Base-by-base conservation (phyloP, 23 red algal genomes). In the Gracilaria gracilis region DNA sequence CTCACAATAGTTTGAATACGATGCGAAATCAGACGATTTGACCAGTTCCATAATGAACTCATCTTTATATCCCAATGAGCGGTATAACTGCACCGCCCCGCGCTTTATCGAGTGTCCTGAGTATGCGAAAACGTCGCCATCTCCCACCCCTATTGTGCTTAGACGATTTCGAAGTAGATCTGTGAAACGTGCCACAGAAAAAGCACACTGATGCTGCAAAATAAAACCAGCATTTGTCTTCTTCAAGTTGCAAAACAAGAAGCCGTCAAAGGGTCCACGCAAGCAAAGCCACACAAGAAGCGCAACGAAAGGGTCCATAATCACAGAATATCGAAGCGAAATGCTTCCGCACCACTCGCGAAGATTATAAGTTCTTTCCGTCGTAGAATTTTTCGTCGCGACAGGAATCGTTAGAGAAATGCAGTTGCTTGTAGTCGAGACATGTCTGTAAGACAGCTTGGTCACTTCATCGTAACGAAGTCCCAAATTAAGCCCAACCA, bases 1-100 rank as follows among this genome's bases (percentile, higher is more conserved):
- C 38, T 40, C 67, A 59, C 67, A 88, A 40, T 88, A 88, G 84
- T 88, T 88, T 59, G 85, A 65, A 55, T n/a, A n/a, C n/a, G n/a
- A n/a, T n/a, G n/a, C n/a, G n/a, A n/a, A n/a, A n/a, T n/a, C n/a
- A n/a, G n/a, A 59, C 48, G 72, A 75, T n/a, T 77, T 44, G 4
- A 88, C 23, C 32, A 35, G 72, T 88, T 77, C 39, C 85, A 88
- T 78, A 0, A 88, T 57, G 11, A 49, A 31, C 42, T 88, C 85
- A 75, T 88, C 67, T 55, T 31, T 15, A 46, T 36, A 49, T 31
- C 69, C 67, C 28, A 88, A 69, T 4, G 48, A 75, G 20, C 67
- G 4, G 5, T 79, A 23, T 8, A 79, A 21, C 75, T 79, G 75
- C 49, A 79, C 75, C 9, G 4, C 4, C 9, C 34, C 75, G 12